Evolutionary conservation across 1,284 basidiomycete species (phyloP), one percentile per base, ranked within the genome.

Genomic region (Fomitopsis pinicola): DNA sequence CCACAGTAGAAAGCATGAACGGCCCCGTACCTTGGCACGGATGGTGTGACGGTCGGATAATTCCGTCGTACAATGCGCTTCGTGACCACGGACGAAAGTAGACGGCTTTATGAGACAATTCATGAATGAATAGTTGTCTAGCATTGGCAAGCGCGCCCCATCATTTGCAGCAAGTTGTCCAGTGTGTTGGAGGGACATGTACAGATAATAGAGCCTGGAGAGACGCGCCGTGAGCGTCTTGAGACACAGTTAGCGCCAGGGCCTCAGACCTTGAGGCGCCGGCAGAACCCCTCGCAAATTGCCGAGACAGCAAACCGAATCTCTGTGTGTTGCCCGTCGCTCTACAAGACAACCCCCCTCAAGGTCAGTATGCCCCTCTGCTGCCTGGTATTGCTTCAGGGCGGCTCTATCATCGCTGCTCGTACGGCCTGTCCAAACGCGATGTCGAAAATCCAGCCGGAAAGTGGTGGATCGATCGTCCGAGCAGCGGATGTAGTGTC

Each of bases 321-420:
- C 33, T 36, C 53, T 30, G 30, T 58, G 46, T 52, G 59, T 55
- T 15, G 59, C 48, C 57, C n/a, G 59, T 42, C 52, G 59, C 58
- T 65, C 69, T 64, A 68, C 69, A 71, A 72, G 69, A 69, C 64
- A 64, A 64, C 68, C 71, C 70, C 63, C 67, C 67, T 72, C 74
- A 76, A 76, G 75, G 75, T 76, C 62, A 74, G 75, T 73, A 72
- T 69, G 67, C 64, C 66, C 59, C 46, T 66, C 55, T 63, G 54
- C 42, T 45, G 57, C 55, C 60, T 59, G 45, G 60, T 63, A 68
- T 61, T 57, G 60, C 58, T 57, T 59, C 61, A 61, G 64, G 61
- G 62, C 59, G 68, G 58, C 65, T 63, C 59, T 66, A 63, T 59
- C 59, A 22, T 30, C 58, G 53, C 38, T 58, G 46, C 62, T 62